Conservation (phyloP, 352 stramenopile genomes). For the Albugo candida region DNA sequence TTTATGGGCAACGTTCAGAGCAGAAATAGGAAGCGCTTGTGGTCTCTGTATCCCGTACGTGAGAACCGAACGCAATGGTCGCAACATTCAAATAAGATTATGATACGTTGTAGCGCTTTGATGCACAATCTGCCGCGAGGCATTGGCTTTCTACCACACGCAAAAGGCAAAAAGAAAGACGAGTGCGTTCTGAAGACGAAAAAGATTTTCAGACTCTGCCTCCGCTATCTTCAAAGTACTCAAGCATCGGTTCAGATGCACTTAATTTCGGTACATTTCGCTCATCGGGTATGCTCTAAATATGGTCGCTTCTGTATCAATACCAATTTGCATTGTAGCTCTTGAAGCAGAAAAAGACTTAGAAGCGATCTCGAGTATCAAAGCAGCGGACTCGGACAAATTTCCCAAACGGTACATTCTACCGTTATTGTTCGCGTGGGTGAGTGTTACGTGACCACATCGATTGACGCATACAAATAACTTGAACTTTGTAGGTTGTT, state of each 20-base stretch:
- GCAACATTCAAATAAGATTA: not conserved
- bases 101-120: conserved; percentile 23
- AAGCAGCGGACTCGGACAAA: conserved; percentile 13
- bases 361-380: not conserved
- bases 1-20: conserved; percentile 24
- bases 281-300: not conserved
- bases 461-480: not conserved
- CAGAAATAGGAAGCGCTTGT: conserved; percentile 23
- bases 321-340: not conserved
- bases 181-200: conserved; percentile 25
- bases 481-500: conserved; percentile 12
- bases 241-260: not conserved
- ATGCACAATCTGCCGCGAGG: conserved; percentile 30
- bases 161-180: conserved; percentile 25
- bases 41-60: conserved; percentile 48
- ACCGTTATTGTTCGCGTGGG: conserved; percentile 38
- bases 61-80: not conserved
- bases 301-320: not conserved
- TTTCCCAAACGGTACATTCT: conserved; percentile 40
- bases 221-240: conserved; percentile 8
- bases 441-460: not conserved
- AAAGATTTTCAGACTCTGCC: conserved; percentile 44
- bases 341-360: not conserved
- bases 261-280: conserved; percentile 23
- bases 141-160: conserved; percentile 45